phyloP scores from a whole-genome alignment of 768 basidiomycete species.

The Lactarius indigo region DNA sequence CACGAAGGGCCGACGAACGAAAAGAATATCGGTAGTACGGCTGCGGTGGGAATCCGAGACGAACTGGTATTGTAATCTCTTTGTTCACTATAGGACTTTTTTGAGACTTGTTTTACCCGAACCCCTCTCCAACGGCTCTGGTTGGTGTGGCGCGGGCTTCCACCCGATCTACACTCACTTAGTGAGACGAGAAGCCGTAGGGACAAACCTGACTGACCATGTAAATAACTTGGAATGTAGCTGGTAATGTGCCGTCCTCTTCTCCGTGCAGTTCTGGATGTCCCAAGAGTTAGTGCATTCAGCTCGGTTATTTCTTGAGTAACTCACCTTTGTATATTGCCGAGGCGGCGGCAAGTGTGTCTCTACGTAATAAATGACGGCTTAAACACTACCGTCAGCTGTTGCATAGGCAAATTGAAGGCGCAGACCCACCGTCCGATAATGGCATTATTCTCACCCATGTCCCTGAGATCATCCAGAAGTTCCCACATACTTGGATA shows the following conservation, averaged over 20 bases:
- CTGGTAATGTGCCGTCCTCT: slow-evolving; percentile 81
- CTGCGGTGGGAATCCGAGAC: not conserved
- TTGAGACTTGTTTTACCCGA: slow-evolving; percentile 57
- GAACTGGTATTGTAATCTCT: not conserved
- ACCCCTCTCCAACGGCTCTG: slow-evolving; percentile 62
- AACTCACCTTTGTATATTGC: slow-evolving; percentile 87
- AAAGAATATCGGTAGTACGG: not conserved
- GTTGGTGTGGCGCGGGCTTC: slow-evolving; percentile 70
- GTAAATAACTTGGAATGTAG: slow-evolving; percentile 95
- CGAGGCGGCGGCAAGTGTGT: slow-evolving; percentile 86
- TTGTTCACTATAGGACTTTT: slow-evolving; percentile 46
- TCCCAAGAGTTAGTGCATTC: not conserved
- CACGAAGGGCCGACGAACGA: slow-evolving; percentile 18
- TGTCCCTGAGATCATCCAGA: slow-evolving; percentile 86
- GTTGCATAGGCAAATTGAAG: not conserved
- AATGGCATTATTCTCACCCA: slow-evolving; percentile 96
- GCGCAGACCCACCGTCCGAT: slow-evolving; percentile 61
- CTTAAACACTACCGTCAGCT: slow-evolving; percentile 35
- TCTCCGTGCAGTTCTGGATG: slow-evolving; percentile 74
- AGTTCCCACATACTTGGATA: slow-evolving; percentile 98
- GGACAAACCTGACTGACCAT: slow-evolving; percentile 52
- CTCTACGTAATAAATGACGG: slow-evolving; percentile 66
- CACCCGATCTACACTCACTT: slow-evolving; percentile 64
- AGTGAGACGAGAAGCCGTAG: not conserved
- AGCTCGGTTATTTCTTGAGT: not conserved